Evolutionary conservation across 176 grass and related monocot species (phyloP), one percentile per base, ranked within the genome.

Genomic region (Poa annua): DNA sequence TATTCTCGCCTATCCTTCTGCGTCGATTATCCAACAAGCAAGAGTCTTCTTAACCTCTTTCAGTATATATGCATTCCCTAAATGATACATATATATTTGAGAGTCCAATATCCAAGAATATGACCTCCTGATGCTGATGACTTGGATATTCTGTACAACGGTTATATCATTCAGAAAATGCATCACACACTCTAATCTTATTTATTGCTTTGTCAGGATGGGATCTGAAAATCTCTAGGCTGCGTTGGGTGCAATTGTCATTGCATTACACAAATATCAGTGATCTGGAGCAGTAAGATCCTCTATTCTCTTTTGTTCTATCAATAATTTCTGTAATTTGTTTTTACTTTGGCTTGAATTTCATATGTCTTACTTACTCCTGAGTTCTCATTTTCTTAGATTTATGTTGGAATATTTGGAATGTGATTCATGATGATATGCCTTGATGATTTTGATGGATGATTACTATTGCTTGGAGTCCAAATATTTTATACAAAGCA

Each of bases 251-350:
- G 85, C 92, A 98, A 74, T 91, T 98, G 79, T 83, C 88, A 32
- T 79, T 98, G 85, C 92, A 91, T 68, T 93, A 93, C 86, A 86
- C 84, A 35, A 95, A 88, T 85, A 88, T 82, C 36, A 41, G 76
- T 76, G 89, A 95, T 60, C 80, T 98, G 89, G 90, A 98, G 87
- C 86, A 91, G 96, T 98, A 95, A 95, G 92, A 84, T 86, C 44
- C 52, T 88, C 48, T 63, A 80, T 80, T 78, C 48, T 47, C 47
- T 53, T 69, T 41, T 56, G 1, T 15, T 20, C 34, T 77, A 20
- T 14, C 17, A 81, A 25, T 47, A 62, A 13, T 75, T 69, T 86
- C 44, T 61, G 21, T 24, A 49, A 71, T 72, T 67, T 82, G 35
- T 78, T 80, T 42, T 76, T 71, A 52, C 17, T 64, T 74, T 71